These are phyloP conservation scores for Mycena crocata DNA, from an alignment of 768 basidiomycete species.

Conservation along the genomic window DNA sequence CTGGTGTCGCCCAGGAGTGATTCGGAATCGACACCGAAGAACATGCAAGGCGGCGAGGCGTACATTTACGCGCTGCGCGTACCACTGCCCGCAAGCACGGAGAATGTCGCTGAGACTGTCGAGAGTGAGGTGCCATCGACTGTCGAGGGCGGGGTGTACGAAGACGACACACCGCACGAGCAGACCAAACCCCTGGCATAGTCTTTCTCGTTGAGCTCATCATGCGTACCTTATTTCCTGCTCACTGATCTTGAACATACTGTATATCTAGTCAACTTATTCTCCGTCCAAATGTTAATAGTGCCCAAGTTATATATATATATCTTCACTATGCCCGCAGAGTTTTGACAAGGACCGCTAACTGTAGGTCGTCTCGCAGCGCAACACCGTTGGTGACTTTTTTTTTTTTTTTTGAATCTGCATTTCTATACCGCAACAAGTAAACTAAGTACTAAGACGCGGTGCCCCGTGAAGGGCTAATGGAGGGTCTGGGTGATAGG, in stretches of 20 bases:
- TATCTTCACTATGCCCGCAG: neutral
- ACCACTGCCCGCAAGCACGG: conserved; percentile 30
- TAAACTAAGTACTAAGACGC: too few species aligned
- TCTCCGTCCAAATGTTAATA: neutral
- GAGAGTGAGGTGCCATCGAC: neutral
- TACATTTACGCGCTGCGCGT: conserved; percentile 26
- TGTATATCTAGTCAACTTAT: conserved; percentile 26
- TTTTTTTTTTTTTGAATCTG: too few species aligned
- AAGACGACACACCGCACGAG: conserved; percentile 25
- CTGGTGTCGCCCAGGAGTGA: conserved; percentile 11
- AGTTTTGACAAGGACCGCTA: conserved; percentile 17
- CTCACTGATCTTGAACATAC: conserved; percentile 5
- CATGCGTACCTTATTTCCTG: conserved; percentile 4
- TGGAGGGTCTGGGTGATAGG: too few species aligned
- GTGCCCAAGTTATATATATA: neutral
- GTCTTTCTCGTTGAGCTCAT: neutral
- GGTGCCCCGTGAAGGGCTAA: too few species aligned
- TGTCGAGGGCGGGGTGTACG: neutral
- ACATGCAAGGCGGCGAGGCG: conserved; percentile 22
- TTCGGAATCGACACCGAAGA: conserved; percentile 16
- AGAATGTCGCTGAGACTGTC: conserved; percentile 17
- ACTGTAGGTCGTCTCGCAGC: conserved; percentile 17
- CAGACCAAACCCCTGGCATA: conserved; percentile 9
- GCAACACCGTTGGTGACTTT: conserved; percentile 4
- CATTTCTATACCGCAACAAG: too few species aligned